phyloP scores from a whole-genome alignment of 805 yeast genomes.

The Starmera caribaea region DNA sequence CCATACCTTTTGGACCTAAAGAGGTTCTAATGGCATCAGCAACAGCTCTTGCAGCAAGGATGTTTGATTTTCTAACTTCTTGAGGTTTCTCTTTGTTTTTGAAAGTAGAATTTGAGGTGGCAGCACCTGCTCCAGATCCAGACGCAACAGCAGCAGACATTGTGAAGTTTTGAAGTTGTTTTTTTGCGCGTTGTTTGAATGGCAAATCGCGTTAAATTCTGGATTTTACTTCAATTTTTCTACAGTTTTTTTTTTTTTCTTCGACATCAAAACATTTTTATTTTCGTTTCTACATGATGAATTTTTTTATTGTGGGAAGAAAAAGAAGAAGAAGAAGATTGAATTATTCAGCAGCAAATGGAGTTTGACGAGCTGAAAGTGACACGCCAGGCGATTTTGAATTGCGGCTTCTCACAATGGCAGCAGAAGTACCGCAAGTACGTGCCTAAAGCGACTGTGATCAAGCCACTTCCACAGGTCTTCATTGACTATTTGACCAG shows the following conservation, averaged over 20 bases:
- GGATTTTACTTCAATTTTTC: neutral
- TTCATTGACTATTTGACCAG: slow-evolving; percentile 52
- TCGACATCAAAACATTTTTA: too few relatives aligned
- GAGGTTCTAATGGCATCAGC: slow-evolving; percentile 94
- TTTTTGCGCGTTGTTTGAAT: neutral
- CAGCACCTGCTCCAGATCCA: slow-evolving; percentile 4
- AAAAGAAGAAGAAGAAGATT: too few relatives aligned
- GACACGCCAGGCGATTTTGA: slow-evolving; percentile 32
- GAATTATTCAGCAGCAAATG: too few relatives aligned
- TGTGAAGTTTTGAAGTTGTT: neutral
- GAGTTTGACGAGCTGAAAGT: slow-evolving; percentile 7
- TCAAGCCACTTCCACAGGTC: slow-evolving; percentile 46
- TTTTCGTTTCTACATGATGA: too few relatives aligned
- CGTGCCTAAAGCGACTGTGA: slow-evolving; percentile 39
- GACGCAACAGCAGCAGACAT: slow-evolving; percentile 11
- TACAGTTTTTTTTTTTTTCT: slow-evolving; percentile 3
- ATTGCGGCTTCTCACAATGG: slow-evolving; percentile 56
- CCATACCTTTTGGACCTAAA: slow-evolving; percentile 99
- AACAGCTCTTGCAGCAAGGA: slow-evolving; percentile 97
- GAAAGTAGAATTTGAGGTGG: slow-evolving; percentile 77
- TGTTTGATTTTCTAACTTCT: slow-evolving; percentile 94
- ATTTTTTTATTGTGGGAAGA: too few relatives aligned
- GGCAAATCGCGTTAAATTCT: too few relatives aligned
- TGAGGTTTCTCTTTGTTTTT: slow-evolving; percentile 95
- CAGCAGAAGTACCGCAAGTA: slow-evolving; percentile 36